Evolutionary conservation across 2,329 filamentous ascomycete genomes (phyloP).

Genomic region (Kalmusia sp.): DNA sequence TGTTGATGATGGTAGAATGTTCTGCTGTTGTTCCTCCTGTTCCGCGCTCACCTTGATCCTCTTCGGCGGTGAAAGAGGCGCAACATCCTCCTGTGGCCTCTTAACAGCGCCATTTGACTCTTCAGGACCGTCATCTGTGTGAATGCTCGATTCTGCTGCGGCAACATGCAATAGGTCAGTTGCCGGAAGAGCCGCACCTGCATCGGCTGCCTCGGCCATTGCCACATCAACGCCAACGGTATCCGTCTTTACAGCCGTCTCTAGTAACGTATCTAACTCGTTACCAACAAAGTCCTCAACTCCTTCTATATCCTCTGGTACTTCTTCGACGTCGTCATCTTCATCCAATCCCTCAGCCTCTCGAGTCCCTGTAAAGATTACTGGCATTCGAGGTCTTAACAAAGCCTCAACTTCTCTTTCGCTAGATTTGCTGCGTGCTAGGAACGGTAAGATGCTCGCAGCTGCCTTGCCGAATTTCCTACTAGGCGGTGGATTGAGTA

Average conservation of each 20-base stretch:
- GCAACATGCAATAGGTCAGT: background rate
- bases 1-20: slow-evolving; percentile 1
- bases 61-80: slow-evolving; percentile 36
- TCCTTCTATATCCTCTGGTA: slow-evolving; percentile 56
- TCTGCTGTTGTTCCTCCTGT: slow-evolving; percentile 2
- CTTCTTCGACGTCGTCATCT: slow-evolving; percentile 28
- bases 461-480: slow-evolving; percentile 66
- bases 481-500: slow-evolving; percentile 76
- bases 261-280: slow-evolving; percentile 32
- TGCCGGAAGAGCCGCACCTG: background rate
- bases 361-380: slow-evolving; percentile 39
- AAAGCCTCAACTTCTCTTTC: slow-evolving; percentile 76
- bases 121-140: background rate
- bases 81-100: slow-evolving; percentile 29
- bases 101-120: slow-evolving; percentile 23
- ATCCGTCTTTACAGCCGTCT: slow-evolving; percentile 23
- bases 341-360: slow-evolving; percentile 27
- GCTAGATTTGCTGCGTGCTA: slow-evolving; percentile 68
- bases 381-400: slow-evolving; percentile 59
- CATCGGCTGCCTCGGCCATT: slow-evolving; percentile 18
- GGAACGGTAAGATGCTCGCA: slow-evolving; percentile 80
- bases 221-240: slow-evolving; percentile 17
- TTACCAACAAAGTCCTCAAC: slow-evolving; percentile 56
- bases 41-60: slow-evolving; percentile 29
- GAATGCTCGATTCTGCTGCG: background rate